Evolutionary conservation across 805 yeast genomes (phyloP), one percentile per base, ranked within the genome.

Genomic region (Kodamaea fukazawae): DNA sequence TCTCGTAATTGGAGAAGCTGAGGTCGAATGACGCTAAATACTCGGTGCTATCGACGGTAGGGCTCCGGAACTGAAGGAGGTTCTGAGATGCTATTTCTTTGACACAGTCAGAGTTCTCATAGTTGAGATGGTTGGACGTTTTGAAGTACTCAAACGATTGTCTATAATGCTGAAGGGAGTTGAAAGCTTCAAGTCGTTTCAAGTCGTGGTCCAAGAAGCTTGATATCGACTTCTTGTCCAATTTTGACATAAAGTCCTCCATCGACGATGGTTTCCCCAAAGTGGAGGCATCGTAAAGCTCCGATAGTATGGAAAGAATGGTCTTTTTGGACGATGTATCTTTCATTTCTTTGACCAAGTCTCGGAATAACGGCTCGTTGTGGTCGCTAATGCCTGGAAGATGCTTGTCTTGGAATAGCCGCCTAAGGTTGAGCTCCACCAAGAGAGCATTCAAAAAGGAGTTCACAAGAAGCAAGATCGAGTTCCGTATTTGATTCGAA

Each of bases 71-170:
- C 8, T 23, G 32, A 1, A 54, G 44, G n/a, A 46, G 44, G 15
- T 36, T 45, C 4, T 30, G 16, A 10, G 44, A 47, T 31, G 48
- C 56, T 2, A 60, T 44, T 27, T 43, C 44, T n/a, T 44, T 47
- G 4, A 48, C 37, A 2, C 56, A 50, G 33, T 66, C 71, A 1
- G 64, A 50, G 26, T 57, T 50, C 5, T 57, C 60, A 41, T 63
- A 63, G 39, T 60, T 65, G 27, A 64, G 53, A 45, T 53, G 57
- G 22, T 62, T 58, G 0, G 62, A 61, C 6, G 70, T 60, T 35
- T 61, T 62, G 49, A 47, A 47, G 33, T 50, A 42, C 34, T 46
- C 47, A 41, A 61, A 60, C 20, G 53, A 50, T 11, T 41, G 40
- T 29, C 70, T 42, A 34, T 48, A 53, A 38, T 47, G 48, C 26